phyloP scores from a whole-genome alignment of 768 basidiomycete genomes.

The Rubroboletus pulcherrimus region DNA sequence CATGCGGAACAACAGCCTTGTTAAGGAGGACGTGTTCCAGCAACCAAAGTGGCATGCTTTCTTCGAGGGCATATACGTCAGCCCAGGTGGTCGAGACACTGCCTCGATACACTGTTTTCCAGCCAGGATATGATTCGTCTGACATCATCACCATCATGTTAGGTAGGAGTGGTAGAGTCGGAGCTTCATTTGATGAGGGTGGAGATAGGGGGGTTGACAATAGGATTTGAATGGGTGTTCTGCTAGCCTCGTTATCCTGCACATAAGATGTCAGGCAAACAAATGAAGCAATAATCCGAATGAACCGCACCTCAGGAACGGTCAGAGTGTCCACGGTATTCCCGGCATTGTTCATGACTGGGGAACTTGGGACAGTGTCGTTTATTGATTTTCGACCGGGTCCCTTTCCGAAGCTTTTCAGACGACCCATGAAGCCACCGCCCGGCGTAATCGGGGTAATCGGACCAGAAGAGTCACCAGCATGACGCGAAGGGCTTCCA shows the following conservation, averaged over 20 bases:
- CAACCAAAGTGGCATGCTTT: slow-evolving; percentile 82
- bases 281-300: not conserved
- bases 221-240: slow-evolving; percentile 52
- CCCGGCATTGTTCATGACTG: slow-evolving; percentile 14
- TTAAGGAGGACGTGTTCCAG: slow-evolving; percentile 80
- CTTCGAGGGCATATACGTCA: slow-evolving; percentile 60
- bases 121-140: slow-evolving; percentile 74
- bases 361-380: slow-evolving; percentile 25
- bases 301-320: slow-evolving; percentile 25
- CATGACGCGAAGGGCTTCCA: slow-evolving; percentile 33
- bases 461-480: slow-evolving; percentile 31
- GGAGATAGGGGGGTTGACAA: slow-evolving; percentile 58
- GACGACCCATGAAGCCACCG: slow-evolving; percentile 69
- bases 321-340: slow-evolving; percentile 12
- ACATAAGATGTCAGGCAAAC: not conserved
- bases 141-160: slow-evolving; percentile 71
- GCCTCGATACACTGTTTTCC: slow-evolving; percentile 75
- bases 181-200: slow-evolving; percentile 69
- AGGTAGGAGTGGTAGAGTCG: slow-evolving; percentile 55
- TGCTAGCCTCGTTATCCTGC: slow-evolving; percentile 31
- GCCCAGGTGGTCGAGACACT: slow-evolving; percentile 54
- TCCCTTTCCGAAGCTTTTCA: slow-evolving; percentile 71
- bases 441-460: slow-evolving; percentile 49
- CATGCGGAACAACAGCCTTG: slow-evolving; percentile 47
- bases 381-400: slow-evolving; percentile 32